Percentiles rank a stretch among this genome's conserved stretches.
Conservation (phyloP, 2,329 filamentous ascomycete genomes). For the Fusarium sublunatum region DNA sequence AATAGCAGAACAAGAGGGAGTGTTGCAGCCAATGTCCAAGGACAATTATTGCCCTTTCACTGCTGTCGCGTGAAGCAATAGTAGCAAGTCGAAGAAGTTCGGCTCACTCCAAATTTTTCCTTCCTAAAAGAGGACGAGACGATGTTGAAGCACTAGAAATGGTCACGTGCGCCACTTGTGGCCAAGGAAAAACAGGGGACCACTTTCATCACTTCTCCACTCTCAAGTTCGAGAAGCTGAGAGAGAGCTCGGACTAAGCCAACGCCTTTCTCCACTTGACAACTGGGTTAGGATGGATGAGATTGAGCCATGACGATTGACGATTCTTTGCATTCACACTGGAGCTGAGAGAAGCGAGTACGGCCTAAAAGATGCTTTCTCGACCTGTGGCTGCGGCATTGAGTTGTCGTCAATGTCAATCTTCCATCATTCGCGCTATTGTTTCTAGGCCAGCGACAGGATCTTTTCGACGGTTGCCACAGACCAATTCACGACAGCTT, state of each 20-base stretch:
- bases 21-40: constrained; percentile 24
- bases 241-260: constrained; percentile 10
- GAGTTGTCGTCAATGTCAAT: constrained; percentile 49
- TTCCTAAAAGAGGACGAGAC: constrained; percentile 23
- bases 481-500: constrained; percentile 30
- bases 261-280: constrained; percentile 30
- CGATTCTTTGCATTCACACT: constrained; percentile 4
- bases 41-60: constrained; percentile 32
- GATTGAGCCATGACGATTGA: constrained; percentile 23
- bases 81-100: constrained; percentile 16
- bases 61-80: constrained; percentile 43
- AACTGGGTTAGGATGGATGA: constrained; percentile 1
- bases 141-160: constrained; percentile 10
- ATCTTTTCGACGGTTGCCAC: constrained; percentile 41
- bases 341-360: background rate
- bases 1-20: constrained; percentile 11
- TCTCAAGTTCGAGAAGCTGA: constrained; percentile 9
- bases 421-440: constrained; percentile 47
- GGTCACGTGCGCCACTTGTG: constrained; percentile 38
- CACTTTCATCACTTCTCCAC: constrained; percentile 16
- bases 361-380: constrained; percentile 44
- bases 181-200: constrained; percentile 19
- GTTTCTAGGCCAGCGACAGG: constrained; percentile 37
- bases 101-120: constrained; percentile 47
- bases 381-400: constrained; percentile 48